phyloP scores from a whole-genome alignment of 257 asterid species.

The Solanum clarkiae region DNA sequence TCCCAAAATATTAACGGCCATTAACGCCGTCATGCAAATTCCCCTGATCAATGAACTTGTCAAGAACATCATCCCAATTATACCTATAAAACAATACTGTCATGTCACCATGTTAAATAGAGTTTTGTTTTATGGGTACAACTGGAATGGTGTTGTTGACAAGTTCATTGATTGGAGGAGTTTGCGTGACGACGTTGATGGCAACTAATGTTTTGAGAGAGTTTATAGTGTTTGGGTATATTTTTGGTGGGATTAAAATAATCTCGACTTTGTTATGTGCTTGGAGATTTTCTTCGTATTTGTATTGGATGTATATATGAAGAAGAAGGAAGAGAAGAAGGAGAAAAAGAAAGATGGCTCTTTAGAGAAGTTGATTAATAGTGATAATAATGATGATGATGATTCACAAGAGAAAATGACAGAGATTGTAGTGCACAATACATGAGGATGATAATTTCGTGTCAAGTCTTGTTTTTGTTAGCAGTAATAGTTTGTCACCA shows the following conservation, averaged over 20 bases:
- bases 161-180: conserved; percentile 58
- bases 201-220: not conserved
- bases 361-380: not conserved
- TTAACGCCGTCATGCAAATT: conserved; percentile 56
- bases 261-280: no score
- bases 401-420: conserved; percentile 1
- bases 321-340: not conserved
- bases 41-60: conserved; percentile 61
- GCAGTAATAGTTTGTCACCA: not conserved
- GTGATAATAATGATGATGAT: not conserved
- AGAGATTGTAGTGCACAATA: not conserved
- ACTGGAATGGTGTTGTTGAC: conserved; percentile 83
- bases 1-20: conserved; percentile 33
- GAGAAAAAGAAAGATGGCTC: not conserved
- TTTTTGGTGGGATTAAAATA: no score
- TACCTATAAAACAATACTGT: conserved; percentile 60
- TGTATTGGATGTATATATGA: not conserved
- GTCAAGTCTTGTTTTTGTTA: not conserved
- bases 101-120: conserved; percentile 20
- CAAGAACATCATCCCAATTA: conserved; percentile 62
- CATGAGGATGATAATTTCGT: not conserved
- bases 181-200: conserved; percentile 66
- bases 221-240: no score
- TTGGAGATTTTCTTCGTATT: no score
- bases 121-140: conserved; percentile 62